These are phyloP conservation scores for Saccharomyces pastorianus DNA, from an alignment of 1,139 yeast species.

Conservation along the genomic window DNA sequence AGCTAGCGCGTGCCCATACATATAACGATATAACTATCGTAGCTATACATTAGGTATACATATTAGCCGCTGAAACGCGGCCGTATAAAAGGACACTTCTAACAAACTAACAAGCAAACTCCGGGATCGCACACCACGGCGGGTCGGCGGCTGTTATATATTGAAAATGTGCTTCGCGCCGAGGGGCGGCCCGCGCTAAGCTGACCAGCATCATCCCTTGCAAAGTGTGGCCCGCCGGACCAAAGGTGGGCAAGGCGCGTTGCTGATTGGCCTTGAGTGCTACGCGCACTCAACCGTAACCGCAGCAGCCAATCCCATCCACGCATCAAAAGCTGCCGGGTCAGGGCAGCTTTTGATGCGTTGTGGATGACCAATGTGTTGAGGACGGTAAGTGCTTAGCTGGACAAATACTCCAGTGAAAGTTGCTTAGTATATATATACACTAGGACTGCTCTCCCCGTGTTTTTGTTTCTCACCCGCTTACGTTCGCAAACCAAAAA, in stretches of 20 bases:
- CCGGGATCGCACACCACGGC: neutral
- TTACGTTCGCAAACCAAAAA: neutral
- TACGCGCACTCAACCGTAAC: neutral
- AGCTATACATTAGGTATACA: too few relatives aligned
- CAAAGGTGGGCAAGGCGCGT: neutral
- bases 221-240: neutral
- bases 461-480: neutral
- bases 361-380: neutral
- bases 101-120: too few relatives aligned
- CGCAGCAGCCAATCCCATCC: neutral
- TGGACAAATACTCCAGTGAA: neutral
- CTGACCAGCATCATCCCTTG: neutral
- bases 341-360: too few relatives aligned
- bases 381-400: neutral
- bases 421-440: neutral
- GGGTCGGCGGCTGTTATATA: neutral
- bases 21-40: too few relatives aligned
- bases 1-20: constrained; percentile 2
- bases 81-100: neutral
- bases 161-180: too few relatives aligned
- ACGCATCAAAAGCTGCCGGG: neutral
- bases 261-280: neutral
- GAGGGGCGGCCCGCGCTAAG: neutral
- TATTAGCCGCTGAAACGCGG: neutral
- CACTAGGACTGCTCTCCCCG: neutral